A percentile compares a stretch with the other conserved stretches of the same genome.
Evolutionary conservation across 805 yeast genomes (phyloP).

Genomic region (Zygosaccharomyces pseudorouxii): DNA sequence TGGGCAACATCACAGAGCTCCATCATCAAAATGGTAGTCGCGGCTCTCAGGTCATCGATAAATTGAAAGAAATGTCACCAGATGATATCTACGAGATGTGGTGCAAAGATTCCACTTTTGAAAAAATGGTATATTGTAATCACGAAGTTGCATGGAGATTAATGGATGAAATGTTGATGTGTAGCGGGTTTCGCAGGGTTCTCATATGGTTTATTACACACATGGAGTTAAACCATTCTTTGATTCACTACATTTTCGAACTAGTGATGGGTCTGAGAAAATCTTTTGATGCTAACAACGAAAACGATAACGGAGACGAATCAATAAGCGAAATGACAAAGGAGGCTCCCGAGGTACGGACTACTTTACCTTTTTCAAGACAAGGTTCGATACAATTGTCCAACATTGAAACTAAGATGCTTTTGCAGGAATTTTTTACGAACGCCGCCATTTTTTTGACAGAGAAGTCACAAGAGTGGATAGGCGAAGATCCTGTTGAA

Average conservation of each 20-base stretch:
- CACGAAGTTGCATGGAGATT: constrained; percentile 50
- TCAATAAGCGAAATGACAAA: constrained; percentile 13
- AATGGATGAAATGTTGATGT: constrained; percentile 69
- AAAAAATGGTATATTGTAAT: constrained; percentile 47
- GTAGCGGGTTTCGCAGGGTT: constrained; percentile 56
- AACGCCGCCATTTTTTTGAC: constrained; percentile 46
- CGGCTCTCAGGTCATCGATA: constrained; percentile 17
- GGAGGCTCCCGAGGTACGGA: constrained; percentile 2
- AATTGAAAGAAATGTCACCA: constrained; percentile 37
- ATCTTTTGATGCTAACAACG: constrained; percentile 6
- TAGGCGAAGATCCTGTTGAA: constrained; percentile 19
- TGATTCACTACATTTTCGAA: constrained; percentile 62
- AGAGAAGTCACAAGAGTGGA: constrained; percentile 30
- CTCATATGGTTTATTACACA: constrained; percentile 67
- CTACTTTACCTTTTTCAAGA: constrained; percentile 44
- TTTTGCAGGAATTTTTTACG: constrained; percentile 65
- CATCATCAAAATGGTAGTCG: constrained; percentile 8
- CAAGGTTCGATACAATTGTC: constrained; percentile 51
- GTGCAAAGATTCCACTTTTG: constrained; percentile 45
- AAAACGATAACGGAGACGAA: constrained; percentile 6
- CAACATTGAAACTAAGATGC: constrained; percentile 58
- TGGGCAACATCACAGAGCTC: constrained; percentile 13
- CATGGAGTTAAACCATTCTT: constrained; percentile 48
- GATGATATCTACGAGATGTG: constrained; percentile 48
- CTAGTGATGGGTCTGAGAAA: constrained; percentile 48